Percentiles rank a stretch among this genome's conserved stretches.
Evolutionary conservation across 495 filamentous ascomycete genomes (phyloP).

Genomic region (Lophium mytilinum): DNA sequence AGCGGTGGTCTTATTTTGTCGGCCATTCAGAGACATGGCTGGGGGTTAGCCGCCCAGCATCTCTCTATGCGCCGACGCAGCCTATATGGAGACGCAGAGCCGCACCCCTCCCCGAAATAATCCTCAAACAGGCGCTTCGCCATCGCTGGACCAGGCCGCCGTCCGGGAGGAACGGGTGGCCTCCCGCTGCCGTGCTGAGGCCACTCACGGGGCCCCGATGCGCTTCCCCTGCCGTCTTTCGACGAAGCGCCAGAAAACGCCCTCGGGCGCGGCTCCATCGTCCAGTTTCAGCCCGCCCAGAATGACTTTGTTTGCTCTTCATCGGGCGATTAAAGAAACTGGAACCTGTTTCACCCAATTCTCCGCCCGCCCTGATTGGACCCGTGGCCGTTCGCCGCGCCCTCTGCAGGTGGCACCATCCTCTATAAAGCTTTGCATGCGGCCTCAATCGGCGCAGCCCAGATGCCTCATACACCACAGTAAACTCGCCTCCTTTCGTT

Average conservation of each 20-base stretch:
- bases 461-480: slow-evolving; percentile 16
- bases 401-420: background rate
- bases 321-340: slow-evolving; percentile 26
- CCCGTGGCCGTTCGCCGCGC: slow-evolving; percentile 5
- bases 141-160: slow-evolving; percentile 1
- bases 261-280: slow-evolving; percentile 15
- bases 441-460: slow-evolving; percentile 2
- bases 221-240: slow-evolving; percentile 5
- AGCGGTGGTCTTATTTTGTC: slow-evolving; percentile 14
- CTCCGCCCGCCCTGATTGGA: slow-evolving; percentile 19
- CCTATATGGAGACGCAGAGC: slow-evolving; percentile 18
- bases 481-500: slow-evolving; percentile 13
- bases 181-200: slow-evolving; percentile 4
- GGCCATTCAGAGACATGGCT: slow-evolving; percentile 7
- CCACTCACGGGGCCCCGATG: slow-evolving; percentile 16
- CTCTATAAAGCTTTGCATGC: slow-evolving; percentile 18
- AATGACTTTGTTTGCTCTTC: background rate
- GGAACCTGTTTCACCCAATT: slow-evolving; percentile 20
- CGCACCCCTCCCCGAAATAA: slow-evolving; percentile 6
- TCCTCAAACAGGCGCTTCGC: slow-evolving; percentile 27
- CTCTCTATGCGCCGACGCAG: slow-evolving; percentile 5
- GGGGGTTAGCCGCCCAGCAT: slow-evolving; percentile 15
- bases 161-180: slow-evolving; percentile 1
- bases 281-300: slow-evolving; percentile 9
- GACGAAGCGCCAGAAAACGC: slow-evolving; percentile 23